Percentiles rank a stretch among this genome's conserved stretches.
phyloP scores from a whole-genome alignment of 148 eudicot species.

The Nyssa sinensis region DNA sequence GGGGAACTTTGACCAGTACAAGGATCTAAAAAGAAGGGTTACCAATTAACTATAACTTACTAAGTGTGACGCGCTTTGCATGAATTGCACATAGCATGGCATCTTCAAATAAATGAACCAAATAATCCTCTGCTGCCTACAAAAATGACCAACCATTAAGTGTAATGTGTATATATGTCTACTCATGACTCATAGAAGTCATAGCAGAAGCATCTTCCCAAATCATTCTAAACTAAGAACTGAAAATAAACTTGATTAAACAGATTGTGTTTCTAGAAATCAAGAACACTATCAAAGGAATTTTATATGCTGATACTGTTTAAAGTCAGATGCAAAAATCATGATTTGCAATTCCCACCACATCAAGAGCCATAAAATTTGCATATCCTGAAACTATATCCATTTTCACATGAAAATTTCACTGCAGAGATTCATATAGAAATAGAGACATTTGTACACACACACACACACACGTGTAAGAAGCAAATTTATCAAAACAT shows the following conservation, averaged over 20 bases:
- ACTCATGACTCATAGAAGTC: neutral
- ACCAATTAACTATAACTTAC: slow-evolving; percentile 46
- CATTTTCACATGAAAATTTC: too few species aligned
- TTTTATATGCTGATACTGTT: too few species aligned
- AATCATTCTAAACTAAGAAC: neutral
- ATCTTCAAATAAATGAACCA: slow-evolving; percentile 65
- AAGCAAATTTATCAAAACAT: too few species aligned
- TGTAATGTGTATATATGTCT: neutral
- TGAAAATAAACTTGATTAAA: neutral
- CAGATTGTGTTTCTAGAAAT: neutral
- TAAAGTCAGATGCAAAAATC: too few species aligned
- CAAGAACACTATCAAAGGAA: too few species aligned
- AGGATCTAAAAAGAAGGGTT: neutral
- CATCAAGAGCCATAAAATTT: too few species aligned
- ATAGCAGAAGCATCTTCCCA: neutral
- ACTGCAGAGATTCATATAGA: too few species aligned
- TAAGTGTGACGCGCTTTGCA: slow-evolving; percentile 81
- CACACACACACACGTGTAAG: neutral
- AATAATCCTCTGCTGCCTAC: slow-evolving; percentile 76
- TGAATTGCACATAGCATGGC: slow-evolving; percentile 80
- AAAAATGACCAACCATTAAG: slow-evolving; percentile 9
- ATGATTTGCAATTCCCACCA: too few species aligned
- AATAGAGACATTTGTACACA: neutral
- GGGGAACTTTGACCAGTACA: too few species aligned
- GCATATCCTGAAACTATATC: too few species aligned